Base-by-base conservation (phyloP, 495 filamentous ascomycete species). In the Lophiostoma macrostomum region DNA sequence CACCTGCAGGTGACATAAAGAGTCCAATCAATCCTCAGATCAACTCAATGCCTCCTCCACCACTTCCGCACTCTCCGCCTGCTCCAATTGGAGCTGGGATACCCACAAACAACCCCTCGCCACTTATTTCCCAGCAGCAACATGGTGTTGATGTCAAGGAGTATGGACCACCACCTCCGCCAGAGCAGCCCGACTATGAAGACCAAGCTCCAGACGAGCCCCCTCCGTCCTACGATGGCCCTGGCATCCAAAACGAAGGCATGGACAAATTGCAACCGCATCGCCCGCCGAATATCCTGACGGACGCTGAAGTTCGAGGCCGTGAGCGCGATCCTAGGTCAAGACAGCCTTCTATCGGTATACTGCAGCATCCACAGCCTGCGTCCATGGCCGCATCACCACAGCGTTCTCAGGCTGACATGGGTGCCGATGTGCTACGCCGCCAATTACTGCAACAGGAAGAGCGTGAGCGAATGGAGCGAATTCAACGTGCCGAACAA, bases 311-410 rank as follows among this genome's bases (percentile, higher is more conserved):
- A 24, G 18, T 22, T 14, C 55, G 55, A 14, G 56, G 50, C 16
- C 51, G 52, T 14, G 36, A 55, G 20, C 32, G 11, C n/a, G 31
- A 54, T 5, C 5, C 20, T 16, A 46, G 58, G 4, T 32, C 28
- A 1, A 53, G 59, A 6, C 48, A 63, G 40, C 24, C 48, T 18
- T 63, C 59, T 8, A 44, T 63, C 16, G 31, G 29, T 16, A 24
- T 58, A 2, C 44, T 63, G 12, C 53, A 58, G 35, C 59, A 63
- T 28, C 59, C 59, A 19, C 59, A 63, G 32, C 59, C 59, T 4
- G 48, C 59, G 25, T 58, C 53, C 18, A 63, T 63, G 58, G 53
- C 59, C 22, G 59, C 59, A 18, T 58, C 53, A 11, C 59, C 59
- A 8, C 43, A 49, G 32, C 59, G 53, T 22, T 48, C 53, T 5